Conservation (phyloP, 2,329 filamentous ascomycete genomes). For the Exophiala bonariae region DNA sequence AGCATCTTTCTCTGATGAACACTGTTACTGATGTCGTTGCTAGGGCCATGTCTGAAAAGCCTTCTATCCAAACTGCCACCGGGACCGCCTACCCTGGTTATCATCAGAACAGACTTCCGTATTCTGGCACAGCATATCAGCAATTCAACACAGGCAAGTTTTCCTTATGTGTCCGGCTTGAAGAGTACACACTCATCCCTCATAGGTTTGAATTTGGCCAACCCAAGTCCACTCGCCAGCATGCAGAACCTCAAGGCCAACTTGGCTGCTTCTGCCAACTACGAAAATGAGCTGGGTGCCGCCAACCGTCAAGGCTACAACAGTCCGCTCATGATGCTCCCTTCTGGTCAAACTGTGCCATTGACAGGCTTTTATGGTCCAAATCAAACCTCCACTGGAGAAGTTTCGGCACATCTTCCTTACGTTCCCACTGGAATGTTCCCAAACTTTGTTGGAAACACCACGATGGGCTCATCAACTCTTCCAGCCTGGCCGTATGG, state of each 20-base stretch:
- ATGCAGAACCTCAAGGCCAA: constrained; percentile 28
- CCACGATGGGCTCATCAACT: constrained; percentile 33
- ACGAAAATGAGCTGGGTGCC: constrained; percentile 15
- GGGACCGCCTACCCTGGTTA: constrained; percentile 21
- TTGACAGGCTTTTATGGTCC: constrained; percentile 25
- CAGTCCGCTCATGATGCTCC: constrained; percentile 28
- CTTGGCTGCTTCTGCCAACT: constrained; percentile 20
- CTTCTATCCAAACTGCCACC: constrained; percentile 14
- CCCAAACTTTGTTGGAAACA: constrained; percentile 33
- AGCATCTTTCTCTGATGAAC: too few species aligned
- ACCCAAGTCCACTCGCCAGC: constrained; percentile 22
- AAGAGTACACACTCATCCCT: constrained; percentile 2
- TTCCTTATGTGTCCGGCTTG: not conserved
- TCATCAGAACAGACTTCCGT: constrained; percentile 20
- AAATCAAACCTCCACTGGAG: constrained; percentile 15
- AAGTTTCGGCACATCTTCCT: constrained; percentile 26
- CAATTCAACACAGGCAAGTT: constrained; percentile 23
- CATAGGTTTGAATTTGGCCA: constrained; percentile 19
- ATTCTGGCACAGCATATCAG: constrained; percentile 17
- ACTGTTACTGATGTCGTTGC: constrained; percentile 1
- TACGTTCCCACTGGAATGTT: constrained; percentile 41
- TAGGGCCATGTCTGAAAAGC: constrained; percentile 23
- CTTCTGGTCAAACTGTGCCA: constrained; percentile 28
- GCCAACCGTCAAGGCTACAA: constrained; percentile 23
- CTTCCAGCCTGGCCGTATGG: constrained; percentile 40